Percentiles rank a stretch among this genome's conserved stretches.
Conservation (phyloP, 1,284 basidiomycete species). For the Cutaneotrichosporon sp. region DNA sequence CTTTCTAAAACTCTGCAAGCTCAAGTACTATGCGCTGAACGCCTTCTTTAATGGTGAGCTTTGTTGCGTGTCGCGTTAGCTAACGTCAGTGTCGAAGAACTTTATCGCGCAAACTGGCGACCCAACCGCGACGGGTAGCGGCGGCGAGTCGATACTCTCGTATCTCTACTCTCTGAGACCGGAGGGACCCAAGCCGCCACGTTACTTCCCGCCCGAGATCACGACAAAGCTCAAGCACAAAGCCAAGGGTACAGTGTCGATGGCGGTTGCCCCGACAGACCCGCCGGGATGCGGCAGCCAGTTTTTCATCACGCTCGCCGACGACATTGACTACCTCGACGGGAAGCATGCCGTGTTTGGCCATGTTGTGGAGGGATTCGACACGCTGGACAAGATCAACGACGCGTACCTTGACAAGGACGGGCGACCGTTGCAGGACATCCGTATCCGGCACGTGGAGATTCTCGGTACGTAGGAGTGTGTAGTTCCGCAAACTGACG, state of each 20-base stretch:
- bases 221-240: slow-evolving; percentile 73
- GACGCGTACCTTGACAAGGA: slow-evolving; percentile 83
- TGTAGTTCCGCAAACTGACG: background rate
- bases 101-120: slow-evolving; percentile 94
- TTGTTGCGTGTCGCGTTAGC: background rate
- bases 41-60: slow-evolving; percentile 90
- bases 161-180: slow-evolving; percentile 51
- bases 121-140: slow-evolving; percentile 88
- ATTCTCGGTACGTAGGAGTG: slow-evolving; percentile 64
- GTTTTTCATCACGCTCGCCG: slow-evolving; percentile 90
- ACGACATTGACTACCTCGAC: slow-evolving; percentile 90
- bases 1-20: slow-evolving; percentile 94
- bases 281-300: slow-evolving; percentile 84
- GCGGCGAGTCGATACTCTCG: slow-evolving; percentile 80
- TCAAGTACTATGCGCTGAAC: slow-evolving; percentile 92
- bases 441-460: slow-evolving; percentile 86
- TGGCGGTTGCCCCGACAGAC: slow-evolving; percentile 75
- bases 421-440: slow-evolving; percentile 84
- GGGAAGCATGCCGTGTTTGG: slow-evolving; percentile 95
- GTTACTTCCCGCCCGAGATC: slow-evolving; percentile 83
- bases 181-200: slow-evolving; percentile 47
- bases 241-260: slow-evolving; percentile 83
- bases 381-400: slow-evolving; percentile 88
- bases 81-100: slow-evolving; percentile 75
- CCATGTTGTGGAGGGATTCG: slow-evolving; percentile 87